A percentile compares a stretch with the other conserved stretches of the same genome.
phyloP scores from a whole-genome alignment of 257 asterid species.

The Solanum chmielewskii region DNA sequence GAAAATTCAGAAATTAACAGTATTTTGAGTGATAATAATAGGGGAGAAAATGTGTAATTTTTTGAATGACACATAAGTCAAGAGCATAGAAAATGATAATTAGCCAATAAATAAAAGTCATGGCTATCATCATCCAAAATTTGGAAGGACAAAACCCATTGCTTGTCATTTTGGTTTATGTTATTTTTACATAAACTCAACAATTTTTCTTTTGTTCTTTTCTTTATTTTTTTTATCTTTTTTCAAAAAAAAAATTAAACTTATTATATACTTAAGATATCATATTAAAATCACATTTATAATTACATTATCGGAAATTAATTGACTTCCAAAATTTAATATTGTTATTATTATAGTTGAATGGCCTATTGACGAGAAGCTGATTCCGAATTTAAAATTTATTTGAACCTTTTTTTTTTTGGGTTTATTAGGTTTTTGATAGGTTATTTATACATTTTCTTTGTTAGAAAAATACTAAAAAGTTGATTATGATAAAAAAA shows the following conservation, averaged over 20 bases:
- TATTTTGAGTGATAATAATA: background rate
- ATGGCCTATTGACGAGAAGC: background rate
- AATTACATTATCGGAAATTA: background rate
- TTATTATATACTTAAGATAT: background rate
- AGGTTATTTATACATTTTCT: background rate
- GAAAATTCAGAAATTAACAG: background rate
- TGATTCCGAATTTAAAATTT: background rate
- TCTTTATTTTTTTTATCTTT: background rate
- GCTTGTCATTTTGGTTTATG: background rate
- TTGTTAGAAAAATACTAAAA: background rate
- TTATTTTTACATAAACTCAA: background rate
- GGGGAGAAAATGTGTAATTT: background rate
- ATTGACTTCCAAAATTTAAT: background rate
- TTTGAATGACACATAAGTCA: background rate
- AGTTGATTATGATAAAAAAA: background rate
- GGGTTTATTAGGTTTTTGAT: background rate
- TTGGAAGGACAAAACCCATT: background rate
- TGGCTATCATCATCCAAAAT: background rate
- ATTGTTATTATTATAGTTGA: background rate
- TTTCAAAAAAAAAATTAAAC: too few relatives aligned
- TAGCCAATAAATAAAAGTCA: background rate
- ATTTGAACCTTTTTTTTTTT: background rate
- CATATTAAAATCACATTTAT: background rate
- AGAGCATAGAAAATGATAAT: background rate
- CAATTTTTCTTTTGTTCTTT: background rate